phyloP scores from a whole-genome alignment of 2,329 filamentous ascomycete species.

The Tolypocladium cylindrosporum region DNA sequence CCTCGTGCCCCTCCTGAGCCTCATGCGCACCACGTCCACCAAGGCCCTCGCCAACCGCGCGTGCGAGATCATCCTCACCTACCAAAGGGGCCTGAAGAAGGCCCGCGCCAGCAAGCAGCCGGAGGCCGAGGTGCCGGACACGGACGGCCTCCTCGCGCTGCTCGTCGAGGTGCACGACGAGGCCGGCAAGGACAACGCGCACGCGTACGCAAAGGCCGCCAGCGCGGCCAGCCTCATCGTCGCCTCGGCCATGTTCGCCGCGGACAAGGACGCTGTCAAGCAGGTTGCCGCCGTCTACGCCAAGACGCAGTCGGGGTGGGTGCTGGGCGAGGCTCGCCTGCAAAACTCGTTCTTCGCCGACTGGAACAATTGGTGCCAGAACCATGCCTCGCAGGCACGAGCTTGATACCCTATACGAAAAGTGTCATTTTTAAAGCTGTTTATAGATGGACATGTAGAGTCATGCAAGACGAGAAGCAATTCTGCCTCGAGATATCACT shows the following conservation, averaged over 20 bases:
- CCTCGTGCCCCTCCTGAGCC: slow-evolving; percentile 64
- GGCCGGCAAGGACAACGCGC: slow-evolving; percentile 52
- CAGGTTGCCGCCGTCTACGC: slow-evolving; percentile 55
- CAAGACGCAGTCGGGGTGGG: slow-evolving; percentile 46
- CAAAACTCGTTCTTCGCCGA: slow-evolving; percentile 59
- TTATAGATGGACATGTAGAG: slow-evolving; percentile 3
- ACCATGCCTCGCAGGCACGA: slow-evolving; percentile 27
- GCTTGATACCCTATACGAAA: slow-evolving; percentile 8
- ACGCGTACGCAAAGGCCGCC: slow-evolving; percentile 63
- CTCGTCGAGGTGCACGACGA: slow-evolving; percentile 61
- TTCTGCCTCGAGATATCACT: neutral
- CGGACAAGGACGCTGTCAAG: slow-evolving; percentile 41
- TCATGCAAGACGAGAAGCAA: neutral
- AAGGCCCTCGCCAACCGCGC: slow-evolving; percentile 69
- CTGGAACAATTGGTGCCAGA: slow-evolving; percentile 65
- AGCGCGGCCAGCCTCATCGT: slow-evolving; percentile 63
- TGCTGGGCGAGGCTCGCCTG: slow-evolving; percentile 47
- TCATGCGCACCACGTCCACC: slow-evolving; percentile 66
- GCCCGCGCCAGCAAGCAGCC: slow-evolving; percentile 20
- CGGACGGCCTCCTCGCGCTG: slow-evolving; percentile 42
- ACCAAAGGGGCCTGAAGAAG: slow-evolving; percentile 59
- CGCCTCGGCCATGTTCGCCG: slow-evolving; percentile 48
- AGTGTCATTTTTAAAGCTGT: neutral
- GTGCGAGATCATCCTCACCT: slow-evolving; percentile 59
- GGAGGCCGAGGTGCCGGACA: slow-evolving; percentile 21